These are phyloP conservation scores for Zizania palustris DNA, from an alignment of 202 grass and related monocot genomes.

Conservation along the genomic window DNA sequence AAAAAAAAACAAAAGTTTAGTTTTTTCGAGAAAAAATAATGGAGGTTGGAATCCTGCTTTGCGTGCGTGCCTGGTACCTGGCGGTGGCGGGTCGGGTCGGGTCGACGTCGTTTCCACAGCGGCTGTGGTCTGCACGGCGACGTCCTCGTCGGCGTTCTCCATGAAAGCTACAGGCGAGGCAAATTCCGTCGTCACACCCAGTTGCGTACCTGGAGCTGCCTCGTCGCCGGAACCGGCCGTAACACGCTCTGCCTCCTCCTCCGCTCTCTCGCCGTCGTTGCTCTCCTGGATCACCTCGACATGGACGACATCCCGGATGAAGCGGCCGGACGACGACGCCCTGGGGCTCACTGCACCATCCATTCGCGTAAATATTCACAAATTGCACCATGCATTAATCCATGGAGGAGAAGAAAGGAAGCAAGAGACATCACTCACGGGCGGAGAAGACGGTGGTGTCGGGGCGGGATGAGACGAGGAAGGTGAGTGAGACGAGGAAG, in stretches of 20 bases:
- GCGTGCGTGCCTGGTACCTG: neutral
- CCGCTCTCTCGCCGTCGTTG: neutral
- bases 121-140: slow-evolving; percentile 34
- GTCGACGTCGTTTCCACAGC: slow-evolving; percentile 24
- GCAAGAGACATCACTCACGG: slow-evolving; percentile 14
- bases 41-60: neutral
- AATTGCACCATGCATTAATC: neutral
- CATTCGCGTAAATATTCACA: too few species aligned
- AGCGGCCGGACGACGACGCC: neutral
- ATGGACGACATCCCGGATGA: slow-evolving; percentile 21
- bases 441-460: slow-evolving; percentile 50
- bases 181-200: neutral
- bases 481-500: slow-evolving; percentile 75
- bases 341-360: slow-evolving; percentile 45
- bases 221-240: slow-evolving; percentile 27
- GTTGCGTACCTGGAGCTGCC: slow-evolving; percentile 17
- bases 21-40: neutral
- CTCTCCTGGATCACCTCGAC: slow-evolving; percentile 53
- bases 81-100: neutral
- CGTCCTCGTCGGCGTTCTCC: neutral
- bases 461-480: slow-evolving; percentile 72
- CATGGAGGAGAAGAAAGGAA: neutral
- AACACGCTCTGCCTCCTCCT: neutral
- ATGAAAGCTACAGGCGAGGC: neutral
- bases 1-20: neutral